Evolutionary conservation across 2,329 filamentous ascomycete species (phyloP).

Genomic region (Dothistroma septosporum): DNA sequence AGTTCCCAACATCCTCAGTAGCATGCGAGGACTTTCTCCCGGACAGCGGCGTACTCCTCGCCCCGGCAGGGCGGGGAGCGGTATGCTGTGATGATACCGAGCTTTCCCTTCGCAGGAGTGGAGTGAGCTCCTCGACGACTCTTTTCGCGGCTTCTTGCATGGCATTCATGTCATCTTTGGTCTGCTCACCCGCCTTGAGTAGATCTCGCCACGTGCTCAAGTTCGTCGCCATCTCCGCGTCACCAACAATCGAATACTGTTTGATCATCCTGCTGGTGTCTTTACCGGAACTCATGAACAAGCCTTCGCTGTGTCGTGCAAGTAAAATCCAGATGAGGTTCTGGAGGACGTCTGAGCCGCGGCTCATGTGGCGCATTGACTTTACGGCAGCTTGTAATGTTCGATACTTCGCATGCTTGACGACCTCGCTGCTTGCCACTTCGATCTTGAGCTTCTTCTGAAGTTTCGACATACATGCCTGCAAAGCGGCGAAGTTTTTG

Average conservation of each 20-base stretch:
- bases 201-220: slow-evolving; percentile 26
- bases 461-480: slow-evolving; percentile 21
- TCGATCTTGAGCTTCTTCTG: slow-evolving; percentile 28
- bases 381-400: slow-evolving; percentile 21
- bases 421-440: slow-evolving; percentile 6
- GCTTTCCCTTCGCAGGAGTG: background rate
- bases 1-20: background rate
- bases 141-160: slow-evolving; percentile 24
- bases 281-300: slow-evolving; percentile 33
- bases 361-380: slow-evolving; percentile 24
- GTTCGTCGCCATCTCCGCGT: slow-evolving; percentile 16
- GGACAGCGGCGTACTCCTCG: background rate
- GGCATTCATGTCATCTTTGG: slow-evolving; percentile 17
- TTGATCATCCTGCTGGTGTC: slow-evolving; percentile 36
- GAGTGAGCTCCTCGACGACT: slow-evolving; percentile 12
- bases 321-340: slow-evolving; percentile 33
- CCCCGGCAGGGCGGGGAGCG: background rate
- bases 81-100: background rate
- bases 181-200: slow-evolving; percentile 28
- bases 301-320: slow-evolving; percentile 18
- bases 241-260: slow-evolving; percentile 19
- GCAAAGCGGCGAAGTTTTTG: slow-evolving; percentile 21
- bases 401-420: slow-evolving; percentile 15
- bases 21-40: slow-evolving; percentile 4
- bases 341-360: slow-evolving; percentile 32